A percentile compares a stretch with the other conserved stretches of the same genome.
These are phyloP conservation scores for Globisporangium cylindrosporum DNA, from an alignment of 352 stramenopile genomes.

Conservation along the genomic window DNA sequence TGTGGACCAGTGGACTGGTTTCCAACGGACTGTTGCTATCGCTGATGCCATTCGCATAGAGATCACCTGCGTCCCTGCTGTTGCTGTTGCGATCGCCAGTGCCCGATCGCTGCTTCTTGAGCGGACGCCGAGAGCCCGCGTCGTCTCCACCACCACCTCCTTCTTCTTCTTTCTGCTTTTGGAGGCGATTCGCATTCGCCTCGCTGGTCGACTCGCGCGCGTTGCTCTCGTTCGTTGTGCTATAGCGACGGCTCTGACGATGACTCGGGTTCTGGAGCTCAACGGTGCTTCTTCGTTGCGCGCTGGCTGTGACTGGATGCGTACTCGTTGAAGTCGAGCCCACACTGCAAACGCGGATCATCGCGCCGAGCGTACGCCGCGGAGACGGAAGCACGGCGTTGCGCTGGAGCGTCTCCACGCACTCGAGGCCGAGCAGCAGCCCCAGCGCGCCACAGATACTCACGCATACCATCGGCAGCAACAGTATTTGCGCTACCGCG, in stretches of 20 bases:
- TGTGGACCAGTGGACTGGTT: background rate
- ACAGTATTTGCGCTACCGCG: slow-evolving; percentile 45
- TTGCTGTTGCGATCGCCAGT: background rate
- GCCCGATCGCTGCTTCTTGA: slow-evolving; percentile 37
- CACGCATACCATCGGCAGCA: slow-evolving; percentile 62
- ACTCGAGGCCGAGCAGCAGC: slow-evolving; percentile 52
- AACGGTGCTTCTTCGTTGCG: background rate
- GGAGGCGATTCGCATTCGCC: background rate
- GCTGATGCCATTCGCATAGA: background rate
- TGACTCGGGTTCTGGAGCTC: background rate
- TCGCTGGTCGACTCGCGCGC: background rate
- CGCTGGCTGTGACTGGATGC: background rate
- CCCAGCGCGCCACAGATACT: slow-evolving; percentile 59
- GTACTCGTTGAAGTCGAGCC: background rate
- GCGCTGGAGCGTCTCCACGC: slow-evolving; percentile 49
- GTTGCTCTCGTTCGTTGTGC: background rate
- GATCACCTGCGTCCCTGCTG: background rate
- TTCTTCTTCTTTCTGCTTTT: slow-evolving; percentile 4
- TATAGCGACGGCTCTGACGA: background rate
- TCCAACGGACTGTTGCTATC: background rate
- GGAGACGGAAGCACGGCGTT: background rate
- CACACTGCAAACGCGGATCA: background rate
- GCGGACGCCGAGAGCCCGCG: slow-evolving; percentile 23
- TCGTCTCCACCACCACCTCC: slow-evolving; percentile 13
- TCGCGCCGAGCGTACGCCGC: background rate